Evolutionary conservation across 2,329 filamentous ascomycete genomes (phyloP), one percentile per base, ranked within the genome.

Genomic region (Neoascochyta sp.): DNA sequence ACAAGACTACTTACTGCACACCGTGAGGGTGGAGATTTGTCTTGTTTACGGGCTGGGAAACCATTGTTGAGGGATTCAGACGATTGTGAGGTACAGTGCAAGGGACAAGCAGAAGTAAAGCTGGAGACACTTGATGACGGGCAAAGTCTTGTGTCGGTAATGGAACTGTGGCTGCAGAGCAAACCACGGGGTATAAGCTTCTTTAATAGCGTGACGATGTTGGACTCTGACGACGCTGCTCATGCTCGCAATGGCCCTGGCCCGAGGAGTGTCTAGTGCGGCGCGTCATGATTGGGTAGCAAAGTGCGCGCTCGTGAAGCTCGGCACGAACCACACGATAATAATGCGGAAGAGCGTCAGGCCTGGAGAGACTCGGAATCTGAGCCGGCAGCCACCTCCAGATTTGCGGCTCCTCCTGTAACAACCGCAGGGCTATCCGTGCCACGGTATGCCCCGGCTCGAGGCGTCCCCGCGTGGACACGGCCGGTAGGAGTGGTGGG

Each of bases 1-100:
- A 32, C 33, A 49, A 37, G 36, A 30, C 39, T 29, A 82, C 86
- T 67, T 78, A 93, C 86, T 84, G 75, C 51, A 95, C 83, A 81
- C 89, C 89, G 65, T 80, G 73, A 43, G 89, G 89, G 77, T 95
- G 88, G 53, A 95, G 82, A 57, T 79, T 79, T 57, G 89, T 95
- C 74, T 89, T 90, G 80, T 95, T 95, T 60, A 95, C 78, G 54
- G 67, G 73, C 50, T 72, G 65, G 52, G 64, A 54, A 43, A 62
- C 62, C 66, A 70, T 71, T 33, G 29, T 60, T n/a, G n/a, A n/a
- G n/a, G n/a, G n/a, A n/a, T n/a, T n/a, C n/a, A n/a, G n/a, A n/a
- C n/a, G 54, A 27, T 24, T 35, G 41, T 27, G 19, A 36, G 54
- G 74, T 58, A 76, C 60, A 32, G 75, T 77, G 39, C 72, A n/a